Evolutionary conservation across 305 asterid genomes (phyloP).

Genomic region (Fraxinus greggii): DNA sequence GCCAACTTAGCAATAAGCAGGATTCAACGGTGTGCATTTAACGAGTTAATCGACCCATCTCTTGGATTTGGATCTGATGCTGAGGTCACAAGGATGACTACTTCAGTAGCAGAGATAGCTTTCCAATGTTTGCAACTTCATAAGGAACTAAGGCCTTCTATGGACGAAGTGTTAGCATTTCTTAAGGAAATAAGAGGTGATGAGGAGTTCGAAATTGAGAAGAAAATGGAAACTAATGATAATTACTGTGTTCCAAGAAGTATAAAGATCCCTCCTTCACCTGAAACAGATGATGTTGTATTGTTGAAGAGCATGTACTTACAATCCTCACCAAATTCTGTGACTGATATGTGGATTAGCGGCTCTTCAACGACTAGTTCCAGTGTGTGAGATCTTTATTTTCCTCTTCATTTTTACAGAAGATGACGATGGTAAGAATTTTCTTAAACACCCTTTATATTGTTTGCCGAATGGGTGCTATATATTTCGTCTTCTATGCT

Average conservation of each 20-base stretch:
- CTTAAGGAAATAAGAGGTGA: constrained; percentile 41
- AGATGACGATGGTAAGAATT: neutral
- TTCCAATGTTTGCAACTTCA: constrained; percentile 65
- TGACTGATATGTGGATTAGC: constrained; percentile 15
- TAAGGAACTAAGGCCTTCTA: constrained; percentile 67
- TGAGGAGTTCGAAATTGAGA: constrained; percentile 18
- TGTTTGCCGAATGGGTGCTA: neutral
- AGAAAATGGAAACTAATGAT: neutral
- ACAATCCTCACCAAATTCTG: constrained; percentile 25
- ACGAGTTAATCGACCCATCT: constrained; percentile 57
- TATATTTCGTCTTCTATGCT: neutral
- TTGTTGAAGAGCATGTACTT: constrained; percentile 14
- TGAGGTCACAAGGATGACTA: constrained; percentile 58
- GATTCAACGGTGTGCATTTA: constrained; percentile 52
- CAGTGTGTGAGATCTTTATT: neutral
- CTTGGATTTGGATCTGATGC: constrained; percentile 47
- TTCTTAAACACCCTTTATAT: neutral
- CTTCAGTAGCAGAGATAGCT: constrained; percentile 68
- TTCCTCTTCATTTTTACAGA: neutral
- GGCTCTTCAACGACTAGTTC: neutral
- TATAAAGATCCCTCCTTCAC: constrained; percentile 12
- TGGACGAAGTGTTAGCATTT: constrained; percentile 53
- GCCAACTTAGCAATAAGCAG: constrained; percentile 56
- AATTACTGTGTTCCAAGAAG: neutral
- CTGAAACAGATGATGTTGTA: constrained; percentile 27